Evolutionary conservation across 2,329 filamentous ascomycete species (phyloP), one percentile per base, ranked within the genome.

Genomic region (Cercospora berteroae): DNA sequence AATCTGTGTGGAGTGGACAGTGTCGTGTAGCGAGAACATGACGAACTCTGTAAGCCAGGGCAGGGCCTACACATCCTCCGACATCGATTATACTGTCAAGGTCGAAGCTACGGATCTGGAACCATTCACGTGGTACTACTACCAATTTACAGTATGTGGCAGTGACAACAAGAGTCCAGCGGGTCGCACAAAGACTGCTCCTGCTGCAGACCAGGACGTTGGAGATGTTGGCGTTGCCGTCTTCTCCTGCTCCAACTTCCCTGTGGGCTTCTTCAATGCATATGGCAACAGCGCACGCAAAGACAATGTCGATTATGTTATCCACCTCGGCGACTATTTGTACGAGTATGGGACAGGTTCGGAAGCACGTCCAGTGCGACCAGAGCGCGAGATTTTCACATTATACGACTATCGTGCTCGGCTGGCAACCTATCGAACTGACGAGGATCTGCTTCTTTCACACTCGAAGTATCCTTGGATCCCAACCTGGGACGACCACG

Each of bases 391-490:
- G 56, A 79, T 81, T 31, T 77, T 77, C 62, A 78, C 79, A 8
- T 76, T 82, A 0, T 82, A 83, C 70, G 80, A 82, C 69, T 82
- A 83, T 67, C 74, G 81, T n/a, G 78, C 73, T 61, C 74, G 81
- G n/a, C 73, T 80, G 33, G 80, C 79, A 1, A 78, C 76, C 4
- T 78, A 82, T 65, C 76, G 80, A 6, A 79, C 79, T 4, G 81
- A 82, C 66, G 70, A 77, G 6, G 81, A 82, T 67, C 72, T 81
- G 2, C 71, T 79, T 23, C 75, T 78, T 2, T 80, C 76, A 23
- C 79, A 81, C 62, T 77, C 78, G 52, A 72, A 77, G n/a, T 82
- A 78, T 57, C 73, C 80, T 1, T 82, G 80, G 80, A 81, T 82
- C 8, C 76, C 79, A 4, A 79, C 79, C 16, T 81, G 79, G 79